phyloP scores from a whole-genome alignment of 2,329 filamentous ascomycete species.

The Claviceps africana region DNA sequence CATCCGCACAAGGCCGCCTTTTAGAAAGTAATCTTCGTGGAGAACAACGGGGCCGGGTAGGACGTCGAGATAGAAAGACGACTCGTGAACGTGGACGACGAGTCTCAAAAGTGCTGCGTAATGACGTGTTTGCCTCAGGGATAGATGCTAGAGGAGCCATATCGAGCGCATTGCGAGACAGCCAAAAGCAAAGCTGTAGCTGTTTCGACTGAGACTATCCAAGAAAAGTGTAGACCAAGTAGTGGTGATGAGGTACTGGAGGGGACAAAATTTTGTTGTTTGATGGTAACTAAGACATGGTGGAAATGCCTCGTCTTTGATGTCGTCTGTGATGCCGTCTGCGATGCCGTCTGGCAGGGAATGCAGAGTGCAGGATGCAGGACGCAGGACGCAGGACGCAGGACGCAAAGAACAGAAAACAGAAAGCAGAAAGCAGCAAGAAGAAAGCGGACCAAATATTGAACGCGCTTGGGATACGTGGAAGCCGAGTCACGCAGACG shows the following conservation, averaged over 20 bases:
- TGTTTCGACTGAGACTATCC: constrained; percentile 13
- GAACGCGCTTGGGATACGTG: background rate
- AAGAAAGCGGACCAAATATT: background rate
- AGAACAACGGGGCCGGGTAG: constrained; percentile 11
- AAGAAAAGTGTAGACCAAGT: constrained; percentile 9
- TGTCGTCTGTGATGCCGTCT: constrained; percentile 2
- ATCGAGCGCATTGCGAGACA: constrained; percentile 3
- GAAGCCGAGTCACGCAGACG: background rate
- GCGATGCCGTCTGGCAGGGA: background rate
- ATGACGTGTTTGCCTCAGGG: constrained; percentile 10
- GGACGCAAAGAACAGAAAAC: too few relatives aligned
- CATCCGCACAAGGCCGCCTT: background rate
- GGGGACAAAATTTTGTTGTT: constrained; percentile 3
- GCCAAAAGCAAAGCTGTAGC: constrained; percentile 5
- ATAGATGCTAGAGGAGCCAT: constrained; percentile 20
- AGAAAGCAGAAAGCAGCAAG: too few relatives aligned
- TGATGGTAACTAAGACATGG: constrained; percentile 5
- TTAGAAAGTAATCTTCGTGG: constrained; percentile 3
- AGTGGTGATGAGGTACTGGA: constrained; percentile 1
- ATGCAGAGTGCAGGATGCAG: background rate
- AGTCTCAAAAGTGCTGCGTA: constrained; percentile 8
- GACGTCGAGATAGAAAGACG: constrained; percentile 14
- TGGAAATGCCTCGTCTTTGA: constrained; percentile 3
- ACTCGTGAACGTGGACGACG: constrained; percentile 14
- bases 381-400: too few relatives aligned